Evolutionary conservation across 345 rosid genomes (phyloP).

Genomic region (Boechera stricta): DNA sequence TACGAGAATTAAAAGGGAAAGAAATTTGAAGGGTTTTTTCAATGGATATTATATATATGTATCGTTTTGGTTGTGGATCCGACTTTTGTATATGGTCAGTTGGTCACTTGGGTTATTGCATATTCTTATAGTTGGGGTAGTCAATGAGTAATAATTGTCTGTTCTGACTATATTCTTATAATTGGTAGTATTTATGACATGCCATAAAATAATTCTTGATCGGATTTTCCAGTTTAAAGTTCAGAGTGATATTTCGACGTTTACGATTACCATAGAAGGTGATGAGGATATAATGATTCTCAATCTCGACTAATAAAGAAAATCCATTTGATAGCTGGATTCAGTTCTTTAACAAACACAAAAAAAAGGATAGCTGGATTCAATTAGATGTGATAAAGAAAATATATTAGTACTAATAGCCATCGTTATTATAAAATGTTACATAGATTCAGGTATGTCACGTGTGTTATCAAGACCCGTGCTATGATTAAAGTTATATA

Average conservation of each 20-base stretch:
- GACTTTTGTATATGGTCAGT: constrained; percentile 27
- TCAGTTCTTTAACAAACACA: too few species aligned
- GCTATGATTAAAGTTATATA: constrained; percentile 17
- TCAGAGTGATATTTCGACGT: constrained; percentile 12
- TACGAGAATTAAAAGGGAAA: neutral
- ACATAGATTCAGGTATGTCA: constrained; percentile 42
- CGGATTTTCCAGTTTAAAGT: neutral
- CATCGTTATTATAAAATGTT: constrained; percentile 28
- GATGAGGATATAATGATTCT: neutral
- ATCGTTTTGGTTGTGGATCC: constrained; percentile 23
- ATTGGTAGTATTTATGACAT: neutral
- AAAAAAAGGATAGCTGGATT: constrained; percentile 31
- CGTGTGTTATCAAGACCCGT: constrained; percentile 39
- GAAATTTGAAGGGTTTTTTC: neutral
- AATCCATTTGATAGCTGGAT: constrained; percentile 37
- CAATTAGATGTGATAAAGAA: constrained; percentile 14
- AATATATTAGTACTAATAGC: neutral
- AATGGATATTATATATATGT: neutral
- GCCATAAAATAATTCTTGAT: constrained; percentile 17
- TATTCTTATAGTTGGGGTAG: constrained; percentile 43
- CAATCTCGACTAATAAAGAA: constrained; percentile 16
- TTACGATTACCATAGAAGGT: constrained; percentile 3
- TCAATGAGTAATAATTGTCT: constrained; percentile 43
- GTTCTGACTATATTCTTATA: constrained; percentile 31
- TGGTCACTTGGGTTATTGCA: constrained; percentile 28